Base-by-base conservation (phyloP, 139 green algal species). In the Chlorella sp. region DNA sequence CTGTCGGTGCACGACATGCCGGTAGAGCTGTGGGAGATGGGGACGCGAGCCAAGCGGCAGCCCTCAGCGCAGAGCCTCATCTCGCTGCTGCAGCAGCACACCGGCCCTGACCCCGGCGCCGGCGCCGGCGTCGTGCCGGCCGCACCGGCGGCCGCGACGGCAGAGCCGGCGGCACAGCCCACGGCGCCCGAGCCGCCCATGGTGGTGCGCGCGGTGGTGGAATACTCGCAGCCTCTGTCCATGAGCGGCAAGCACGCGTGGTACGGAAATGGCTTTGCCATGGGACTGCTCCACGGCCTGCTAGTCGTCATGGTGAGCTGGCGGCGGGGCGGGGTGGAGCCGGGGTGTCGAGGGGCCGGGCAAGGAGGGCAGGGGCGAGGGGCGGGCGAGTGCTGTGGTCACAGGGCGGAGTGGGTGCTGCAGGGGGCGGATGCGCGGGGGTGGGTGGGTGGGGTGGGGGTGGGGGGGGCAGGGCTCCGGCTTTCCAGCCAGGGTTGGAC, bases 1-100 rank as follows among this genome's bases (percentile, higher is more conserved):
- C 48, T 89, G 1, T 40, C 41, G 12, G 78, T 91, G 12, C 82
- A 83, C 67, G 87, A 92, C 59, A 87, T 91, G 79, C 87, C 87
- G 0, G 70, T 84, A 11, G 79, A 87, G 61, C 45, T 81, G 11
- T 77, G 72, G 61, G 25, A 80, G 68, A 55, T 73, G 19, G 41
- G 29, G 7, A 63, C n/a, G 4, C 60, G 82, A 3, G 53, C 66
- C 53, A 86, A 77, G 67, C 67, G 55, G 43, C 79, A 80, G 38
- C 64, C 56, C 2, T 46, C 62, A 9, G 45, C 79, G 1, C 43
- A 15, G 25, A 58, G 36, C 2, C 27, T 84, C 1, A 56, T 71
- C 1, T 35, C 41, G 8, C 64, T 90, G 7, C 65, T 91, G 58
- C 58, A 84, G 67, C 45, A 77, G 19, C 70, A 77, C 14, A 40